Evolutionary conservation across 352 stramenopile species (phyloP), one percentile per base, ranked within the genome.

Genomic region (Detonula confervacea): DNA sequence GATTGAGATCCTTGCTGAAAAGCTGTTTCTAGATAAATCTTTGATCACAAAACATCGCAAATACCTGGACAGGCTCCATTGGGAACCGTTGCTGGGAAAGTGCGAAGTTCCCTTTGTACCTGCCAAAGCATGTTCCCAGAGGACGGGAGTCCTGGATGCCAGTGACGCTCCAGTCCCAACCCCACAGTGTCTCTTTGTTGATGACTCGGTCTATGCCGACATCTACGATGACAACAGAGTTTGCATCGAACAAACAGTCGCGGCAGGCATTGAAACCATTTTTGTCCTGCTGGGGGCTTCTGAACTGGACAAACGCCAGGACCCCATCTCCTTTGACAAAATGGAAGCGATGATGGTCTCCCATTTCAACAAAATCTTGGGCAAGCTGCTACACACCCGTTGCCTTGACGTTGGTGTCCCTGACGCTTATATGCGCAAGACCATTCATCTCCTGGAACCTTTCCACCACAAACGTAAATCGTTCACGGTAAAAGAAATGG

Each of bases 311-410:
- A 0, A 3, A 5, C 44, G 59, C 0, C 47, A 64, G 7, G 59
- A 77, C 27, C 74, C 74, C 18, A 73, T 82, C 25, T 68, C 57
- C 0, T 82, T 52, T 46, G 65, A 77, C 33, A 82, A 83, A 44
- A 22, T 83, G 4, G 7, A 60, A 1, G 75, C 71, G 1, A 83
- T 74, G 59, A 35, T 75, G 0, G 63, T 83, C 18, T 33, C 9
- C 0, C 56, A 67, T 39, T 18, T 49, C 4, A 79, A 78, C 35
- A 62, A 66, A 14, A n/a, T 78, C 11, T 33, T 83, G 2, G 60
- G 67, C n/a, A n/a, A n/a, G n/a, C n/a, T n/a, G n/a, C n/a, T n/a
- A n/a, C n/a, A n/a, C n/a, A n/a, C n/a, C n/a, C n/a, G n/a, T n/a
- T n/a, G n/a, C n/a, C n/a, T n/a, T n/a, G n/a, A n/a, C 39, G n/a